Conservation (phyloP, 306 rosid genomes). For the Malus orientalis region DNA sequence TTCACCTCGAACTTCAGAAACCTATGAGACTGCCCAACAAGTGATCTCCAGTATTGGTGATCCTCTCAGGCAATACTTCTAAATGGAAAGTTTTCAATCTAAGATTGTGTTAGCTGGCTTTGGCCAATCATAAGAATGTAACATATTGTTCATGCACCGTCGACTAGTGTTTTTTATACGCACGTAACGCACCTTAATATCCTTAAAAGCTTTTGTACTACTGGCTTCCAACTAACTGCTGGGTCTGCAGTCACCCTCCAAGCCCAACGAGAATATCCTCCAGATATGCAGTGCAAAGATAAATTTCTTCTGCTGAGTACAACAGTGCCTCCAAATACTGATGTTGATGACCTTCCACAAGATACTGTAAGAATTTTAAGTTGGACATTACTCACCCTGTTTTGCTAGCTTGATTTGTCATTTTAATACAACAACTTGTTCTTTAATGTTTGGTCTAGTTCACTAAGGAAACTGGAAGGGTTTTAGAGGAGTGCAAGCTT, state of each 20-base stretch:
- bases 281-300: conserved; percentile 82
- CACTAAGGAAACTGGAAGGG: conserved; percentile 70
- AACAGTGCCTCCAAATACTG: conserved; percentile 54
- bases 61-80: neutral
- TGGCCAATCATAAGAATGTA: conserved; percentile 8
- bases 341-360: conserved; percentile 68
- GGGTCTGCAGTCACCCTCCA: conserved; percentile 81
- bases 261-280: conserved; percentile 82
- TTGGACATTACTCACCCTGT: conserved; percentile 4
- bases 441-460: conserved; percentile 45
- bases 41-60: neutral
- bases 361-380: conserved; percentile 55
- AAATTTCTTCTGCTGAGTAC: conserved; percentile 94
- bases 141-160: neutral
- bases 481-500: conserved; percentile 81
- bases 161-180: conserved; percentile 14
- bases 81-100: neutral
- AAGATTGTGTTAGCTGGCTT: neutral
- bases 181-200: neutral
- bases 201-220: neutral
- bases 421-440: conserved; percentile 1
- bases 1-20: neutral
- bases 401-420: conserved; percentile 6
- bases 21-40: neutral
- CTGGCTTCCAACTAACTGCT: conserved; percentile 17